Conservation (phyloP, 75 land plant genomes). For the Selaginella tamariscina region DNA sequence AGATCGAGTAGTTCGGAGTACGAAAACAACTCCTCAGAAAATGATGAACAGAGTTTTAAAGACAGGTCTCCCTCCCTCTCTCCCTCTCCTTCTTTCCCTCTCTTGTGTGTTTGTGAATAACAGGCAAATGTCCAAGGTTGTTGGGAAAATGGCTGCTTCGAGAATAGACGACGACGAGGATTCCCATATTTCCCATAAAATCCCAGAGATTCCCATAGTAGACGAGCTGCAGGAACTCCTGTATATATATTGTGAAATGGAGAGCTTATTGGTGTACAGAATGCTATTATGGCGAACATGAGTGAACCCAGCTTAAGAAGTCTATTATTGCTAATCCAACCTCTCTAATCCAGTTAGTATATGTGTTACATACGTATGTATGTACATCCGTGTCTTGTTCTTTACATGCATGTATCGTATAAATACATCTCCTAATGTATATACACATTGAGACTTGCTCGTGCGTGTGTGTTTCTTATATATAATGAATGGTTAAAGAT, state of each 20-base stretch:
- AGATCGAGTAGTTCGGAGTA: not conserved
- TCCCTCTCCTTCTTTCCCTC: too few relatives aligned
- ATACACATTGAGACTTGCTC: too few relatives aligned
- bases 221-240: conserved; percentile 24
- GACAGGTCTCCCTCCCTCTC: too few relatives aligned
- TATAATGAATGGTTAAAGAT: too few relatives aligned
- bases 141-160: not conserved
- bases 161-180: not conserved
- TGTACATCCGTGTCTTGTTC: too few relatives aligned
- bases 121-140: not conserved
- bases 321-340: conserved; percentile 14
- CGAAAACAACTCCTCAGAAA: not conserved
- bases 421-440: too few relatives aligned
- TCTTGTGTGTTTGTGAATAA: too few relatives aligned
- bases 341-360: conserved; percentile 26
- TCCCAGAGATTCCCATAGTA: conserved; percentile 9
- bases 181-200: too few relatives aligned
- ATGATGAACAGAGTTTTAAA: not conserved
- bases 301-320: conserved; percentile 30
- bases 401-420: too few relatives aligned
- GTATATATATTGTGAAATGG: conserved; percentile 29
- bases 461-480: not conserved
- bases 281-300: conserved; percentile 33
- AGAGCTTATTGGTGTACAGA: conserved; percentile 17
- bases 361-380: too few relatives aligned